Evolutionary conservation across 1,284 basidiomycete genomes (phyloP), one percentile per base, ranked within the genome.

Genomic region (Naganishia albida): DNA sequence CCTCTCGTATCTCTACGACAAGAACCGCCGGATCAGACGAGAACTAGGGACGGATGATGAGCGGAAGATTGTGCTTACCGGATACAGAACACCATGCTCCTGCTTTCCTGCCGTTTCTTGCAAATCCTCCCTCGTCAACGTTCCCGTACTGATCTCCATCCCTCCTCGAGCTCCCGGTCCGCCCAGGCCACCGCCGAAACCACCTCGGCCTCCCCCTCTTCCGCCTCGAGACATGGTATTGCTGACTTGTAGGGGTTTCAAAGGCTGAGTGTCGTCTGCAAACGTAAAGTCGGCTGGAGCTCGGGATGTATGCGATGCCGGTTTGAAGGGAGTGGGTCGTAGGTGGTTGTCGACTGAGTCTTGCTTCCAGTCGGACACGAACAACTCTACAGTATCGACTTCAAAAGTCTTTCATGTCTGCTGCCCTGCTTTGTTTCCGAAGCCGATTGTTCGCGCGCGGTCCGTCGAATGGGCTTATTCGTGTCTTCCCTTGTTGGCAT

Each of bases 41-140:
- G 34, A 34, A 34, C 34, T 10, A 10, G n/a, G 6, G 12, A 25
- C 26, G 4, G 23, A 51, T 44, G 13, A 34, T 4, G 6, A 26
- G 12, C n/a, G 3, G 6, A 7, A 40, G 7, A 18, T 0, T 7
- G 15, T 3, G 63, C 77, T 70, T 63, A 78, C 77, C 20, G 76
- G 76, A 65, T 77, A 78, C 43, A 77, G 65, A 67, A 73, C 72
- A 2, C 73, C 73, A 53, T 70, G 72, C 30, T 73, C 70, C 62
- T 73, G 72, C 15, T 67, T 68, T 15, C 46, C 49, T 16, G 46
- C 39, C 8, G 51, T 56, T 39, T 53, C 63, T 34, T 67, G 44
- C 26, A 67, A 38, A 48, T 67, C 67, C n/a, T 64, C 62, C 49
- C 64, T 52, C 1, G 51, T 65, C 53, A 67, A 38, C 6, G 62